Conservation (phyloP, 352 stramenopile genomes). For the Pythium brachiatum region DNA sequence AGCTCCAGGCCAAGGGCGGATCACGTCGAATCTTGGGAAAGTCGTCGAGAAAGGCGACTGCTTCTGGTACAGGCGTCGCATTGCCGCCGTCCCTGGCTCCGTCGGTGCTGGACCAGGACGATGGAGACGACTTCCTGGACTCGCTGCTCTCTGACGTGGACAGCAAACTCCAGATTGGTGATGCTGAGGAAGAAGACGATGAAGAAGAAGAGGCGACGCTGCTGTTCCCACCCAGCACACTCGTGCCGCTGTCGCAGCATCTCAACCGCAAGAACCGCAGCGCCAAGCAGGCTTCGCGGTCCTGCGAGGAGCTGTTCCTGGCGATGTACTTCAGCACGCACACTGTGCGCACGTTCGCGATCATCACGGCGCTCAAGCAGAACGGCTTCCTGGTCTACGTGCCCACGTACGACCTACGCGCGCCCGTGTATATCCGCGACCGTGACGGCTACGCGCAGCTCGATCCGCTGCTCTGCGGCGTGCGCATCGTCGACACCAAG, state of each 20-base stretch:
- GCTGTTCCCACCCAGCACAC: conserved; percentile 52
- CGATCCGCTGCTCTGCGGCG: conserved; percentile 65
- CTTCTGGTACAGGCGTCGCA: neutral
- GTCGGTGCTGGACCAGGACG: conserved; percentile 44
- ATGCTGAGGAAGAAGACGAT: conserved; percentile 2
- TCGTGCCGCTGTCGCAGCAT: conserved; percentile 79
- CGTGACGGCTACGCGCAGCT: conserved; percentile 84
- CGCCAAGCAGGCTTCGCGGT: conserved; percentile 85
- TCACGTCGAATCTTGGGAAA: neutral
- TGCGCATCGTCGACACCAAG: conserved; percentile 58
- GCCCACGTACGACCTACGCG: conserved; percentile 89
- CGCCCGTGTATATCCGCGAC: conserved; percentile 90
- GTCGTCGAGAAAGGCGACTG: neutral
- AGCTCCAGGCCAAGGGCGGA: conserved; percentile 12
- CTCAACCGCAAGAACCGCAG: conserved; percentile 91
- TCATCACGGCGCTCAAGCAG: conserved; percentile 88
- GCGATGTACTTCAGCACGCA: conserved; percentile 92
- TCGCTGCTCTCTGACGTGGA: conserved; percentile 64
- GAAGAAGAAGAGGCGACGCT: conserved; percentile 17
- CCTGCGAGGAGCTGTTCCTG: conserved; percentile 91
- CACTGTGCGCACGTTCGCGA: conserved; percentile 73
- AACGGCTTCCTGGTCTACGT: conserved; percentile 94
- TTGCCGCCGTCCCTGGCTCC: conserved; percentile 48
- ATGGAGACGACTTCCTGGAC: conserved; percentile 53
- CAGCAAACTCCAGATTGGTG: conserved; percentile 44